phyloP scores from a whole-genome alignment of 257 asterid genomes.

The Ocimum tenuiflorum region DNA sequence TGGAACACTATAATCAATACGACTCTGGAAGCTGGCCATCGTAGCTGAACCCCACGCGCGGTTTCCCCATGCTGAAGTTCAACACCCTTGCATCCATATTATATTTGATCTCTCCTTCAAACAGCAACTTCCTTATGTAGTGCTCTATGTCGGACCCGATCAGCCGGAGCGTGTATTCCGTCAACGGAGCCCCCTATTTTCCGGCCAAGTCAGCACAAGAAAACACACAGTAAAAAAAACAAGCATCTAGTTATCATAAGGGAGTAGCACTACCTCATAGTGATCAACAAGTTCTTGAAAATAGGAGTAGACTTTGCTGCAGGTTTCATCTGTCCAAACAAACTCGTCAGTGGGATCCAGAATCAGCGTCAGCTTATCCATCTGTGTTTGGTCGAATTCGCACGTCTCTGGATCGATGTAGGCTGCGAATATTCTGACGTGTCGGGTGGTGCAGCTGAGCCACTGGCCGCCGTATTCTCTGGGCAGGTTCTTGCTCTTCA shows the following conservation, averaged over 20 bases:
- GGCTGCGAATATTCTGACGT: conserved; percentile 73
- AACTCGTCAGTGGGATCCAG: conserved; percentile 89
- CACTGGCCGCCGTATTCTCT: conserved; percentile 78
- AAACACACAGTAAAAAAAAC: not conserved
- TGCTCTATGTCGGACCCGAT: conserved; percentile 87
- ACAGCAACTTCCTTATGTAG: conserved; percentile 73
- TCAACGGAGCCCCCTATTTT: conserved; percentile 74
- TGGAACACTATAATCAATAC: not conserved
- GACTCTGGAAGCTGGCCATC: conserved; percentile 44
- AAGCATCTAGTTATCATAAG: too few relatives aligned
- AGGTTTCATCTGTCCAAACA: conserved; percentile 70
- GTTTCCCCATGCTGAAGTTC: conserved; percentile 97
- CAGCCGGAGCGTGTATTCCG: conserved; percentile 87
- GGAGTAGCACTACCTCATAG: conserved; percentile 50
- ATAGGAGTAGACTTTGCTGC: conserved; percentile 66
- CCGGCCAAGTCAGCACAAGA: not conserved
- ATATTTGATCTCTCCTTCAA: conserved; percentile 65
- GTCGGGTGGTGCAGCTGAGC: conserved; percentile 81
- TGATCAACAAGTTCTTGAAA: conserved; percentile 84
- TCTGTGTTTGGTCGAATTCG: conserved; percentile 73
- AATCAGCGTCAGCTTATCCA: conserved; percentile 75
- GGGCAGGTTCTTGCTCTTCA: conserved; percentile 62
- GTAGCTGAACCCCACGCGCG: conserved; percentile 67
- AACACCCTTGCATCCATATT: conserved; percentile 84
- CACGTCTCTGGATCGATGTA: conserved; percentile 77